These are phyloP conservation scores for Daldinia caldariorum DNA, from an alignment of 495 filamentous ascomycete species.

Conservation along the genomic window DNA sequence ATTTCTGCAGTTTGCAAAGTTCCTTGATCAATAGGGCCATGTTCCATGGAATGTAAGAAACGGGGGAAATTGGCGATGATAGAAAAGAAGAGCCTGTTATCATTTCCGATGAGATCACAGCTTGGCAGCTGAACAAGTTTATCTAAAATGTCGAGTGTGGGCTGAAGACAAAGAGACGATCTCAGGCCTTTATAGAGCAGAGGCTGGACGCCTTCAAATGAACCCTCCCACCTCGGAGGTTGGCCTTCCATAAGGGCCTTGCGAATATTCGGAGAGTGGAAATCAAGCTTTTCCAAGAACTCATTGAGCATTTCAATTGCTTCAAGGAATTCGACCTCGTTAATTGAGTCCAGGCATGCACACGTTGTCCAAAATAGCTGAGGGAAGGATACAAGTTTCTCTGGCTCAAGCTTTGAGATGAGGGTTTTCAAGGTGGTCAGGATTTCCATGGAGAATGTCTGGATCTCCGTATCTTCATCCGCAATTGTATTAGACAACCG, in stretches of 20 bases:
- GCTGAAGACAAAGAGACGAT: conserved; percentile 81
- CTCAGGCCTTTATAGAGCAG: conserved; percentile 90
- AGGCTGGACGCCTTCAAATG: conserved; percentile 85
- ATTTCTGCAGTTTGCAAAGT: conserved; percentile 71
- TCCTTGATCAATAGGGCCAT: conserved; percentile 61
- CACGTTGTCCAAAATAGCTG: conserved; percentile 98
- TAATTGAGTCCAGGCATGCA: conserved; percentile 93
- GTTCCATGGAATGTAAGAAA: conserved; percentile 83
- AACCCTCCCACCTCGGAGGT: conserved; percentile 88
- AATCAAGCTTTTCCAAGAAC: conserved; percentile 82
- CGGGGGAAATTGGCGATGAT: conserved; percentile 89
- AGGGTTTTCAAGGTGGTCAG: conserved; percentile 91
- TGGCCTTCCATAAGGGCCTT: conserved; percentile 76
- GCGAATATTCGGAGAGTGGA: conserved; percentile 74
- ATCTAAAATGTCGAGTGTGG: conserved; percentile 80
- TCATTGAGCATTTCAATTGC: conserved; percentile 91
- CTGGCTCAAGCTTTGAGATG: conserved; percentile 80
- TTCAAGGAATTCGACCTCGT: conserved; percentile 93
- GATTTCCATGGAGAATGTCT: conserved; percentile 97
- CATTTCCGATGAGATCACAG: conserved; percentile 81
- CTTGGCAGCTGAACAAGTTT: conserved; percentile 81
- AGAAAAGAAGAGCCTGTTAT: conserved; percentile 82
- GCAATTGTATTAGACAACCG: conserved; percentile 95
- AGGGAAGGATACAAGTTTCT: conserved; percentile 84
- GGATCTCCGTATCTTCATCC: conserved; percentile 88